A percentile compares a stretch with the other conserved stretches of the same genome.
Conservation (phyloP, 768 basidiomycete genomes). For the Ramaria sp. region DNA sequence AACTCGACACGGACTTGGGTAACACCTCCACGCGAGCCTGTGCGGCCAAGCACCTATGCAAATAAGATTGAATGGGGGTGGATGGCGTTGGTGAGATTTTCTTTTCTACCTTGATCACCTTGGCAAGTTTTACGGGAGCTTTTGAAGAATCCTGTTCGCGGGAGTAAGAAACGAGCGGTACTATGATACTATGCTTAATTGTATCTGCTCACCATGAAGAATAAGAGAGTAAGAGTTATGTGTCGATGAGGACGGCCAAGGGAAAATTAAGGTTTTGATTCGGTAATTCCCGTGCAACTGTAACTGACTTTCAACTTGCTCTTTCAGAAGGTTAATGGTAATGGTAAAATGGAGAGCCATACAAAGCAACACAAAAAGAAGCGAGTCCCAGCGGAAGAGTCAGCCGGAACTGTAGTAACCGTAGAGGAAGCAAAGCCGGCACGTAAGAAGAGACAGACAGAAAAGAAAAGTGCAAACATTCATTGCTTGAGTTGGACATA, state of each 20-base stretch:
- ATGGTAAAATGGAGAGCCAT: too few species aligned
- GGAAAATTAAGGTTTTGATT: constrained; percentile 21
- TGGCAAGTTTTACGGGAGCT: constrained; percentile 93
- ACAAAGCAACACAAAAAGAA: too few species aligned
- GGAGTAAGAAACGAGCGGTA: constrained; percentile 12
- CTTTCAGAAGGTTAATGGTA: too few species aligned
- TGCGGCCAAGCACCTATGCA: constrained; percentile 86
- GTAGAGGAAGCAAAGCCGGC: too few species aligned
- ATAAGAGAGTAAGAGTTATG: constrained; percentile 5
- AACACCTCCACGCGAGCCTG: constrained; percentile 97
- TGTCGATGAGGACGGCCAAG: constrained; percentile 17
- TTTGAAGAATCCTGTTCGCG: constrained; percentile 58
- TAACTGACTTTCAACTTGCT: background rate
- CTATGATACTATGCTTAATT: background rate
- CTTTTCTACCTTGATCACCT: constrained; percentile 77
- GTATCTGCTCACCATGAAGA: background rate
- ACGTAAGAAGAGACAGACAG: too few species aligned
- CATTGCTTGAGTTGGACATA: too few species aligned
- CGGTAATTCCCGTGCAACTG: constrained; percentile 10
- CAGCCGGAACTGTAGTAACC: too few species aligned
- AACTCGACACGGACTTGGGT: constrained; percentile 99
- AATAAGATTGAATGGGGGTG: background rate
- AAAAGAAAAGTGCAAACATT: too few species aligned
- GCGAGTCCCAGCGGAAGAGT: too few species aligned
- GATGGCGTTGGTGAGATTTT: constrained; percentile 7